Evolutionary conservation across 2,329 filamentous ascomycete genomes (phyloP).

Genomic region (Epichloe uncinata): DNA sequence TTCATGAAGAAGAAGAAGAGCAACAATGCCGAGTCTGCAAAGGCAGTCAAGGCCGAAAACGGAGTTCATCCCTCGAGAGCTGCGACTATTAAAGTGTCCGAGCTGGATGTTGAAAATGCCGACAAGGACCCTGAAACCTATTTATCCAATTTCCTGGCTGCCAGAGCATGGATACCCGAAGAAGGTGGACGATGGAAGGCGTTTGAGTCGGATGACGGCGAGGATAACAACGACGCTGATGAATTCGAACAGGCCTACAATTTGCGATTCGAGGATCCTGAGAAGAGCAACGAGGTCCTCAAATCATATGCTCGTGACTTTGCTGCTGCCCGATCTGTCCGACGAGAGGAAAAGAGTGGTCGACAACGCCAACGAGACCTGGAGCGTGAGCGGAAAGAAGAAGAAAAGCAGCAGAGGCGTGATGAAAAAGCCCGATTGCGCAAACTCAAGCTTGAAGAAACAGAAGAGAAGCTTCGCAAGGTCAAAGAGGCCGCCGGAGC

Average conservation of each 20-base stretch:
- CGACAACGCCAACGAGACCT: slow-evolving; percentile 68
- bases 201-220: slow-evolving; percentile 87
- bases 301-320: slow-evolving; percentile 83
- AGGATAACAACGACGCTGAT: slow-evolving; percentile 68
- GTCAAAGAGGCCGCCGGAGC: slow-evolving; percentile 84
- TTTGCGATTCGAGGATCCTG: slow-evolving; percentile 85
- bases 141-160: slow-evolving; percentile 89
- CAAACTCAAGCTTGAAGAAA: slow-evolving; percentile 82
- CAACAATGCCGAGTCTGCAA: slow-evolving; percentile 23
- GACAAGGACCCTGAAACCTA: slow-evolving; percentile 86
- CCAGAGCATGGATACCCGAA: slow-evolving; percentile 74
- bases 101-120: slow-evolving; percentile 58
- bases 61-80: slow-evolving; percentile 45
- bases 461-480: slow-evolving; percentile 72
- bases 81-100: slow-evolving; percentile 31
- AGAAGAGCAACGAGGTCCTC: slow-evolving; percentile 74
- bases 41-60: slow-evolving; percentile 20
- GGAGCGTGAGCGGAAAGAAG: slow-evolving; percentile 65
- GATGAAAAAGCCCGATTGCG: slow-evolving; percentile 73
- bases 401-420: slow-evolving; percentile 60
- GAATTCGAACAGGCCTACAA: slow-evolving; percentile 91
- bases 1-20: slow-evolving; percentile 59
- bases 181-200: slow-evolving; percentile 57
- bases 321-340: slow-evolving; percentile 67
- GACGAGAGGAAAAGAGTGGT: slow-evolving; percentile 66